Percentiles rank a stretch among this genome's conserved stretches.
phyloP scores from a whole-genome alignment of 352 stramenopile species.

The Globisporangium rhizosaccharum region DNA sequence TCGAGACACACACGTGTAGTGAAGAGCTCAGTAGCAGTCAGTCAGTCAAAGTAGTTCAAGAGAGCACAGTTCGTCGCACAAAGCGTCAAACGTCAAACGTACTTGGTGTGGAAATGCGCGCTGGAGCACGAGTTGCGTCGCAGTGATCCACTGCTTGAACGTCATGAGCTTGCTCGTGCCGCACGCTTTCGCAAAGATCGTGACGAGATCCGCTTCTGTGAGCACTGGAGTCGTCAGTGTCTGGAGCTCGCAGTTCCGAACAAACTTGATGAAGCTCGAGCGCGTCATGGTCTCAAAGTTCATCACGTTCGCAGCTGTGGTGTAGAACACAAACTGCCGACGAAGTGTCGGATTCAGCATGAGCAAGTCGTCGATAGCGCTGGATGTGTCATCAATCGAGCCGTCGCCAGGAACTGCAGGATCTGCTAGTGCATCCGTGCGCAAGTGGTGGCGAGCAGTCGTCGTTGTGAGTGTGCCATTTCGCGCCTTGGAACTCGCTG shows the following conservation, averaged over 20 bases:
- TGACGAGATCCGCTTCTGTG: constrained; percentile 50
- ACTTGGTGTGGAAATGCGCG: constrained; percentile 24
- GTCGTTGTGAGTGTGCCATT: neutral
- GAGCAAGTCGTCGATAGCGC: constrained; percentile 14
- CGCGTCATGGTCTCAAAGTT: constrained; percentile 62
- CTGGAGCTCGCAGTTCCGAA: constrained; percentile 53
- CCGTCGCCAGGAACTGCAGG: neutral
- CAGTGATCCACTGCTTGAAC: constrained; percentile 45
- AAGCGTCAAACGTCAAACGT: constrained; percentile 8
- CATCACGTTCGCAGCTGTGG: constrained; percentile 50
- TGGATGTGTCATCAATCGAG: neutral
- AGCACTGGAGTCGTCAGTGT: constrained; percentile 22
- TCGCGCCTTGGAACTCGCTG: neutral
- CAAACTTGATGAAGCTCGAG: constrained; percentile 61
- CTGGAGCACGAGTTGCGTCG: constrained; percentile 41
- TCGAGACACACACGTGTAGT: neutral
- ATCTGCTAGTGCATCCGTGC: neutral
- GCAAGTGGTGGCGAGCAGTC: neutral
- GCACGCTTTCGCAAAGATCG: constrained; percentile 34
- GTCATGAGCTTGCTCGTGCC: constrained; percentile 36
- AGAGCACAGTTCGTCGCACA: neutral
- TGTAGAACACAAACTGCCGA: constrained; percentile 64
- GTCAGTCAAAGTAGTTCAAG: neutral
- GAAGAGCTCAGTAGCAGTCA: neutral
- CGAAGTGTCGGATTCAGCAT: constrained; percentile 52